A percentile compares a stretch with the other conserved stretches of the same genome.
Conservation (phyloP, 192 early-diverging fungal species). For the Rhizophagus clarus region DNA sequence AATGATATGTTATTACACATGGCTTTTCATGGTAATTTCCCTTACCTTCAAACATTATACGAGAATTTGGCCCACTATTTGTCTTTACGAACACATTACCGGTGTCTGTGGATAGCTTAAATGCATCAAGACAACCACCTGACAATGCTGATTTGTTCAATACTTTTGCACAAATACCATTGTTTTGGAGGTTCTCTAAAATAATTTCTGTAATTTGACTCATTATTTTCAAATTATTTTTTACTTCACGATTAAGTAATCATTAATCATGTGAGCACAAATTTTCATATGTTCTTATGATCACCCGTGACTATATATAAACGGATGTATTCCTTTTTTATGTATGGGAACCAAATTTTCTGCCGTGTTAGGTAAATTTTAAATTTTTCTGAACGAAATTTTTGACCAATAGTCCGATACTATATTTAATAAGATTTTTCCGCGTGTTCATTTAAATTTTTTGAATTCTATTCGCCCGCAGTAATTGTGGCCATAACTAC, state of each 20-base stretch:
- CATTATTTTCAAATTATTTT: too few relatives aligned
- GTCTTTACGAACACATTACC: constrained; percentile 26
- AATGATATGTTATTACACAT: not conserved
- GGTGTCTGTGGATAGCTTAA: constrained; percentile 15
- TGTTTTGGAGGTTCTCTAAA: not conserved
- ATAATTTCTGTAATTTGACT: not conserved
- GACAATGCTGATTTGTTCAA: not conserved
- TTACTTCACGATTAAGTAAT: not conserved
- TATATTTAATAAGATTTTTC: too few relatives aligned
- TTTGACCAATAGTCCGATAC: too few relatives aligned
- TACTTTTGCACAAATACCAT: constrained; percentile 16
- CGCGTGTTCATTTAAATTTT: too few relatives aligned
- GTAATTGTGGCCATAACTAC: too few relatives aligned
- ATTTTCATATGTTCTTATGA: too few relatives aligned
- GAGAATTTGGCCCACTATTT: constrained; percentile 1
- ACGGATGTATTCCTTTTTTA: too few relatives aligned
- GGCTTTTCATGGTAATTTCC: not conserved
- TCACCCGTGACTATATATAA: too few relatives aligned
- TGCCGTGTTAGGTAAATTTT: too few relatives aligned
- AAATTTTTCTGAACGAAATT: too few relatives aligned
- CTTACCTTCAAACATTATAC: constrained; percentile 21
- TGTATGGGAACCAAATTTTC: too few relatives aligned
- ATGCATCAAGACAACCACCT: constrained; percentile 6
- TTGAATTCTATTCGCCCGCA: too few relatives aligned
- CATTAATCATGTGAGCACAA: not conserved